Evolutionary conservation across 371 early-diverging fungal genomes (phyloP).

Genomic region (Lichtheimia ornata): DNA sequence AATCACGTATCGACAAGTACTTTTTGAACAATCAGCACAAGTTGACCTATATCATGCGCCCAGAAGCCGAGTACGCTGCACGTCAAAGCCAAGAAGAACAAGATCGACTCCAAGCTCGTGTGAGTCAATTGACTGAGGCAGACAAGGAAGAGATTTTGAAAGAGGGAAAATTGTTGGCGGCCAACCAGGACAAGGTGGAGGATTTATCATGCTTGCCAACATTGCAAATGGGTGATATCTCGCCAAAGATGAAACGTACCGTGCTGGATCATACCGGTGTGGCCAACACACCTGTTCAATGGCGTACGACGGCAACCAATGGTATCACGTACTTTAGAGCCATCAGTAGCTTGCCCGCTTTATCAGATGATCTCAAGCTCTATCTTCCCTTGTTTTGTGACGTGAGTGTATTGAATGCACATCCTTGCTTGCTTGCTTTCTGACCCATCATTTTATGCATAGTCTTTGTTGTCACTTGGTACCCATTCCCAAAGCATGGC

Average conservation of each 20-base stretch:
- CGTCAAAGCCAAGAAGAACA: slow-evolving; percentile 66
- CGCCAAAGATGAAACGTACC: slow-evolving; percentile 59
- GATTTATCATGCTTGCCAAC: slow-evolving; percentile 86
- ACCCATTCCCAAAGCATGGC: slow-evolving; percentile 75
- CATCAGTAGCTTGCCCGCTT: slow-evolving; percentile 61
- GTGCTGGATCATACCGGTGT: slow-evolving; percentile 69
- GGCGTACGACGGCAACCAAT: slow-evolving; percentile 85
- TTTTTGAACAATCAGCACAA: slow-evolving; percentile 78
- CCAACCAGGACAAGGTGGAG: slow-evolving; percentile 73
- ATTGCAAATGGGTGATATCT: slow-evolving; percentile 75
- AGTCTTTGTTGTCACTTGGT: slow-evolving; percentile 84
- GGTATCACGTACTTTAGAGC: slow-evolving; percentile 89
- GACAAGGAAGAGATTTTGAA: slow-evolving; percentile 63
- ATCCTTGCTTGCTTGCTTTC: neutral
- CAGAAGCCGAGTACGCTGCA: slow-evolving; percentile 66
- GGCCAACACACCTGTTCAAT: slow-evolving; percentile 67
- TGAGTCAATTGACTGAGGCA: slow-evolving; percentile 54
- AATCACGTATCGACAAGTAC: slow-evolving; percentile 71
- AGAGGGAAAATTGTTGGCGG: slow-evolving; percentile 62
- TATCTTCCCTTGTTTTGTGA: slow-evolving; percentile 83
- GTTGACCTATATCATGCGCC: slow-evolving; percentile 81
- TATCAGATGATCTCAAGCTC: slow-evolving; percentile 68
- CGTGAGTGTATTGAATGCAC: slow-evolving; percentile 32
- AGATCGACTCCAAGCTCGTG: slow-evolving; percentile 59
- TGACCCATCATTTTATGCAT: slow-evolving; percentile 1